Evolutionary conservation across 1,284 basidiomycete species (phyloP), one percentile per base, ranked within the genome.

Genomic region (Peniophora sp.): DNA sequence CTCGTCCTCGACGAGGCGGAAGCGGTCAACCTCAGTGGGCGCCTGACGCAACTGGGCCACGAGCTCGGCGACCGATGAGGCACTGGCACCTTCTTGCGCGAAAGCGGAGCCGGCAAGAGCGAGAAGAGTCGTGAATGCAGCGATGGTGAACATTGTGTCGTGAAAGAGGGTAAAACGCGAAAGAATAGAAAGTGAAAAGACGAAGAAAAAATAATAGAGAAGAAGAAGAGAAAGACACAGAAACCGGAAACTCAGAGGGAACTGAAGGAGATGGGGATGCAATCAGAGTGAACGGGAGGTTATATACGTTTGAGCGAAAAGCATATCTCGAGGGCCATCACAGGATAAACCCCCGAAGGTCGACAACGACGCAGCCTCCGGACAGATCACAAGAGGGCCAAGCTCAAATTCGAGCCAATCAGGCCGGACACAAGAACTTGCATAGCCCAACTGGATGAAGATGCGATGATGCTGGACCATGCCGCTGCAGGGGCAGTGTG

Each of bases 11-110:
- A 45, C n/a, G 44, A 45, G 44, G n/a, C 20, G 8, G 44, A 45
- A n/a, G 44, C 44, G 44, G 44, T 45, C 44, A 8, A 45, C 44
- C 44, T 45, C 44, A 8, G 44, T 45, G 20, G 44, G 44, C 23
- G 44, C 44, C 44, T 23, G 44, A 45, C 44, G 44, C 5, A 45
- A 20, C 23, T 19, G 14, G 20, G 20, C 8, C 11, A 45, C 44
- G 8, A 45, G 44, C 19, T 19, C 10, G 12, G 44, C 44, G 22
- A 45, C 44, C 8, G 44, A 45, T 19, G 44, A 10, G 9, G 44
- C 19, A 6, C 11, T 5, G n/a, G 5, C 23, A 22, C 44, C 23
- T n/a, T 45, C 20, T n/a, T 20, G 20, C 3, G 19, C 23, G 20
- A 45, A 9, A 16, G 44, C 23, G 20, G 44, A 22, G n/a, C n/a